A percentile compares a stretch with the other conserved stretches of the same genome.
phyloP scores from a whole-genome alignment of 768 basidiomycete species.

The Nidularia sp. region DNA sequence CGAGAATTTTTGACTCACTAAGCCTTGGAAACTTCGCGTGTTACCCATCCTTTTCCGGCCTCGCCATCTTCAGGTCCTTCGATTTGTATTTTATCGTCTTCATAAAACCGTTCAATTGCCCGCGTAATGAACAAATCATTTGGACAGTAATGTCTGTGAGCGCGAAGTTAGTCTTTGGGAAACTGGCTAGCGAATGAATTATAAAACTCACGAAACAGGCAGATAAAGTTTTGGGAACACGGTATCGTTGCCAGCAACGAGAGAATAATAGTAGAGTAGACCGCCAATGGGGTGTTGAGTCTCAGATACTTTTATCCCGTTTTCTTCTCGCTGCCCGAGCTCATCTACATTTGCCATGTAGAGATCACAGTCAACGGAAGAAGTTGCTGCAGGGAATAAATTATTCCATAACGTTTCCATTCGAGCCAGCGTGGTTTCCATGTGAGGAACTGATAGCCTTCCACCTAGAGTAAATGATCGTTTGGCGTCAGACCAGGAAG shows the following conservation, averaged over 20 bases:
- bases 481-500: conserved; percentile 20
- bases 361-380: conserved; percentile 15
- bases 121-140: conserved; percentile 18
- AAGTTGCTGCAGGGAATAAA: conserved; percentile 21
- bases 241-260: conserved; percentile 18
- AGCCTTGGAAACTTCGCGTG: conserved; percentile 17
- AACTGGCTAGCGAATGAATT: not conserved
- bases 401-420: conserved; percentile 23
- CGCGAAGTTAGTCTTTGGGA: not conserved
- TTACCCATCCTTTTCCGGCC: conserved; percentile 17
- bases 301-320: conserved; percentile 2
- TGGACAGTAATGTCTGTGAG: conserved; percentile 19
- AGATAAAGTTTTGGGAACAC: conserved; percentile 26
- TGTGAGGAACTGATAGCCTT: conserved; percentile 16
- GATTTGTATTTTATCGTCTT: conserved; percentile 8
- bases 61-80: conserved; percentile 4
- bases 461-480: conserved; percentile 21
- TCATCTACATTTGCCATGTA: conserved; percentile 3
- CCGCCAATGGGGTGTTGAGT: conserved; percentile 20
- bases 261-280: conserved; percentile 24
- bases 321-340: not conserved
- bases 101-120: conserved; percentile 22
- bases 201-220: conserved; percentile 22
- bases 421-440: conserved; percentile 13
- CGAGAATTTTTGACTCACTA: conserved; percentile 14